Evolutionary conservation across 1,284 basidiomycete genomes (phyloP).

Genomic region (Cerrena zonata): DNA sequence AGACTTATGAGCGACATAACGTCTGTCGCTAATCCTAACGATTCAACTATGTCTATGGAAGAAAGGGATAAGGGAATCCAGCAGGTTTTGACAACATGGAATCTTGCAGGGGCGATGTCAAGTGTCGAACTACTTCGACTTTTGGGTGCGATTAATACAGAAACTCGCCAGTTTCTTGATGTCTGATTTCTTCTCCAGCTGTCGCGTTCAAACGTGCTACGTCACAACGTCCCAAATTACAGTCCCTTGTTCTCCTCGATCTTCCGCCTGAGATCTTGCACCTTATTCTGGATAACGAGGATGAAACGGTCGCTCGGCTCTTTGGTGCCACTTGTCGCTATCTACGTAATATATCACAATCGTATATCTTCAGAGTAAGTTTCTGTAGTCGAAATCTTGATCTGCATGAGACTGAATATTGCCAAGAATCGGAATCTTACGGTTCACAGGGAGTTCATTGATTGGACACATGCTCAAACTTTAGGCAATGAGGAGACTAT

Average conservation of each 20-base stretch:
- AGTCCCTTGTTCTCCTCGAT: not conserved
- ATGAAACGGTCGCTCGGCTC: not conserved
- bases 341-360: not conserved
- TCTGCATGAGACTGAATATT: no score
- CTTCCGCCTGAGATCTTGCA: conserved; percentile 2
- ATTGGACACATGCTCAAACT: no score
- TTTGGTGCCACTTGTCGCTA: conserved; percentile 1
- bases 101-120: no score
- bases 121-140: no score
- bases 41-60: no score
- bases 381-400: not conserved
- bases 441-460: no score
- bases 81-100: no score
- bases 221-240: not conserved
- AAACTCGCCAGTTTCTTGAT: not conserved
- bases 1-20: no score
- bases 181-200: not conserved
- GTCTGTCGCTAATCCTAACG: no score
- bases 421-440: not conserved
- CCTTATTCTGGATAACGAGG: not conserved
- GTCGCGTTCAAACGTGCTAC: not conserved
- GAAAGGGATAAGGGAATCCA: no score
- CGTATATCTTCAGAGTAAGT: conserved; percentile 2
- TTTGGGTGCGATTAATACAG: no score
- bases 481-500: not conserved